These are phyloP conservation scores for Pythium pyrilobum DNA, from an alignment of 352 stramenopile genomes.

Conservation along the genomic window DNA sequence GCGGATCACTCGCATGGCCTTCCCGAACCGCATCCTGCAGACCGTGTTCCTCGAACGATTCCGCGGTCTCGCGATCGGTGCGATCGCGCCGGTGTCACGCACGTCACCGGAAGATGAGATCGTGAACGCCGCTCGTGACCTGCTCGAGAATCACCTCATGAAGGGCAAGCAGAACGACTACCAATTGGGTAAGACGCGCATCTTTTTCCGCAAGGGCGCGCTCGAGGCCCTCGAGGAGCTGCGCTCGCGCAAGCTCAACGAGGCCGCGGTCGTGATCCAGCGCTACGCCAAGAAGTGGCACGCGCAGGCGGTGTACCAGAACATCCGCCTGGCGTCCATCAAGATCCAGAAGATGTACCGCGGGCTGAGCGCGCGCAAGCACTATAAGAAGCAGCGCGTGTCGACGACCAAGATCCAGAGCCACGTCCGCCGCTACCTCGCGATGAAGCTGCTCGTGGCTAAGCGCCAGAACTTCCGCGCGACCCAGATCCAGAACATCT, in stretches of 20 bases:
- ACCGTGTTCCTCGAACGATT: slow-evolving; percentile 83
- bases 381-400: slow-evolving; percentile 60
- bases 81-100: slow-evolving; percentile 29
- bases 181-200: slow-evolving; percentile 88
- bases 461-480: slow-evolving; percentile 67
- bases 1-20: slow-evolving; percentile 96
- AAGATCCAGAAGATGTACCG: slow-evolving; percentile 57
- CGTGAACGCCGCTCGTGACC: slow-evolving; percentile 33
- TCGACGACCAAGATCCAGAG: slow-evolving; percentile 65
- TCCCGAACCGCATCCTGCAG: slow-evolving; percentile 95
- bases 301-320: slow-evolving; percentile 55
- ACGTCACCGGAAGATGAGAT: slow-evolving; percentile 41
- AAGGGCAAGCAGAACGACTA: slow-evolving; percentile 58
- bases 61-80: slow-evolving; percentile 42
- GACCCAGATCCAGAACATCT: slow-evolving; percentile 80
- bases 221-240: slow-evolving; percentile 89
- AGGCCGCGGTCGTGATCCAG: slow-evolving; percentile 75
- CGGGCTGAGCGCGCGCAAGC: slow-evolving; percentile 29
- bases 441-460: slow-evolving; percentile 45
- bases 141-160: slow-evolving; percentile 60
- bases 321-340: slow-evolving; percentile 50
- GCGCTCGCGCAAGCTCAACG: slow-evolving; percentile 73
- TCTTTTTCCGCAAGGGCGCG: slow-evolving; percentile 92
- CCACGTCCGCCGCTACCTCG: slow-evolving; percentile 50
- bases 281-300: slow-evolving; percentile 80